Conservation (phyloP, 169 alveolate species). For the Eimeria falciformis region DNA sequence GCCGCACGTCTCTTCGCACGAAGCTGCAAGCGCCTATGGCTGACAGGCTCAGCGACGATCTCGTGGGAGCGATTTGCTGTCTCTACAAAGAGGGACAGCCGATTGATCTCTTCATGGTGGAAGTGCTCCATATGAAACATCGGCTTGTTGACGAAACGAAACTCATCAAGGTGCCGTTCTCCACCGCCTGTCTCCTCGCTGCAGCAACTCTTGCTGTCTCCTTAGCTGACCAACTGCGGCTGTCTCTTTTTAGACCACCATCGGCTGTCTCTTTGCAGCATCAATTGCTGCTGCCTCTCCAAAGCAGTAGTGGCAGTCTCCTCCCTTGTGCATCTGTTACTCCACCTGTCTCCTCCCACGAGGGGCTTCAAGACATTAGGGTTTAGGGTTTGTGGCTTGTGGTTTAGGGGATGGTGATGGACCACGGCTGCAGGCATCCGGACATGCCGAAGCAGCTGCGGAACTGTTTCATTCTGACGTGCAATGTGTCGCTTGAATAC, state of each 20-base stretch:
- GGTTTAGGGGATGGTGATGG: conserved; percentile 96
- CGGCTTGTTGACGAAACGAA: conserved; percentile 96
- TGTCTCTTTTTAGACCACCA: too few species aligned
- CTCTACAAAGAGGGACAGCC: conserved; percentile 85
- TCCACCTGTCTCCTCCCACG: too few species aligned
- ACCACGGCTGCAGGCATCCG: conserved; percentile 99
- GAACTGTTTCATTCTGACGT: conserved; percentile 97
- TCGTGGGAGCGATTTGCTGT: conserved; percentile 95
- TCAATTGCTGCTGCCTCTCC: too few species aligned
- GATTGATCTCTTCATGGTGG: conserved; percentile 98
- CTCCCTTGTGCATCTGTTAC: too few species aligned
- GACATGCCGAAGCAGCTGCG: conserved; percentile 98
- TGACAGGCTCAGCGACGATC: conserved; percentile 95
- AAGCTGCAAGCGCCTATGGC: conserved; percentile 93
- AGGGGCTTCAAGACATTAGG: not conserved
- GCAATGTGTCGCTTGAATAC: conserved; percentile 98
- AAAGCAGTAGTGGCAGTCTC: too few species aligned
- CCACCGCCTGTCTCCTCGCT: not conserved
- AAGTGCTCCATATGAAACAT: conserved; percentile 98
- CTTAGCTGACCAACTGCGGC: too few species aligned
- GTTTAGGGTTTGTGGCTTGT: not conserved
- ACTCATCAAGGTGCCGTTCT: conserved; percentile 87
- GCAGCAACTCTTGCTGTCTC: too few species aligned
- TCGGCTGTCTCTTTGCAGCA: too few species aligned
- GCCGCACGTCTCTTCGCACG: conserved; percentile 95